These are phyloP conservation scores for Theobroma cacao DNA, from an alignment of 345 rosid genomes.

Conservation along the genomic window DNA sequence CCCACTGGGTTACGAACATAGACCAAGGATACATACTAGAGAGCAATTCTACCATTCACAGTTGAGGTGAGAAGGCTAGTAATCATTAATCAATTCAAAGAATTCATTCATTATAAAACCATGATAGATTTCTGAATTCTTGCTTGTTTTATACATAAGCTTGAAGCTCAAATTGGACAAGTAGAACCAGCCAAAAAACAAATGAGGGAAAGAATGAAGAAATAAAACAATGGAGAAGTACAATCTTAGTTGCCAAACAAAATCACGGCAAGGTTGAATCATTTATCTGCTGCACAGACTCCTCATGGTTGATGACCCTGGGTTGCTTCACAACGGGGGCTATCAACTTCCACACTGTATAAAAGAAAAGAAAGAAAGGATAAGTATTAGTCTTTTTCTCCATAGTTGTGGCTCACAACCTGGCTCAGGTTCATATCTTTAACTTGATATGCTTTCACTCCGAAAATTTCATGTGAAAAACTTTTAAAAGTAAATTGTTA, in stretches of 20 bases:
- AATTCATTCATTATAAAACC: not conserved
- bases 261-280: conserved; percentile 20
- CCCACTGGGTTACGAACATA: too few relatives aligned
- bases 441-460: not conserved
- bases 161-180: not conserved
- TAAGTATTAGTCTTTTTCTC: not conserved
- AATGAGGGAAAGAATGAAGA: not conserved
- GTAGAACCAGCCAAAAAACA: not conserved
- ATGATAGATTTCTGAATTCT: conserved; percentile 4
- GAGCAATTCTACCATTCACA: not conserved
- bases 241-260: not conserved
- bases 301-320: conserved; percentile 37
- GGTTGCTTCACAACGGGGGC: conserved; percentile 56
- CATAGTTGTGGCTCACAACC: not conserved
- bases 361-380: not conserved
- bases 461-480: not conserved
- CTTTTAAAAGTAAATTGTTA: not conserved
- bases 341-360: conserved; percentile 80
- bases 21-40: not conserved
- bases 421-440: not conserved
- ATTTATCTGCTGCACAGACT: conserved; percentile 25
- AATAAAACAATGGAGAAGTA: not conserved
- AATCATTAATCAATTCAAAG: not conserved
- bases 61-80: not conserved
- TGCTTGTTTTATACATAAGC: not conserved